Evolutionary conservation across 345 rosid genomes (phyloP).

Genomic region (Rhizophora mangle): DNA sequence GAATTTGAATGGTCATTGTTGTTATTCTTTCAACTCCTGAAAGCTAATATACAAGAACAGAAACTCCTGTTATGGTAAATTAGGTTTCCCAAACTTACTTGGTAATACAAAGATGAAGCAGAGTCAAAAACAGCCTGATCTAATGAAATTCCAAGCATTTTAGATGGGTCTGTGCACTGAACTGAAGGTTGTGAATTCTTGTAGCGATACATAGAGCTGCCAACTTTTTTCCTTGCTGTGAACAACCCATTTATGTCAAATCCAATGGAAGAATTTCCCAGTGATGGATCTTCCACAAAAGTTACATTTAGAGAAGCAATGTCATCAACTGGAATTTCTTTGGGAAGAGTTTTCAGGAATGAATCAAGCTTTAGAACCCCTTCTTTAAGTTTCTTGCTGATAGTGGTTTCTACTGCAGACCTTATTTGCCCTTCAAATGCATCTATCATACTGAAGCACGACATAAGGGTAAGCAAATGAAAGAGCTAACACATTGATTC

Average conservation of each 20-base stretch:
- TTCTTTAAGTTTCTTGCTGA: conserved; percentile 63
- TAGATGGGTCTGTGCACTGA: conserved; percentile 54
- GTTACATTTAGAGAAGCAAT: conserved; percentile 85
- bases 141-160: conserved; percentile 87
- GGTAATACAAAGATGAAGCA: conserved; percentile 79
- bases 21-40: conserved; percentile 3
- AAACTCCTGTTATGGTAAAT: neutral
- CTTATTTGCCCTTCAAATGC: conserved; percentile 78
- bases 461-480: conserved; percentile 16
- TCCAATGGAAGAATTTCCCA: conserved; percentile 69
- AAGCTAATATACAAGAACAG: neutral
- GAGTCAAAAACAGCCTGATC: conserved; percentile 87
- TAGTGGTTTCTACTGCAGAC: conserved; percentile 79
- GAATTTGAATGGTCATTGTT: neutral
- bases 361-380: conserved; percentile 76
- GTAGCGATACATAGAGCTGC: conserved; percentile 15
- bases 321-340: conserved; percentile 84
- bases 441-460: conserved; percentile 65
- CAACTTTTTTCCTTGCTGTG: conserved; percentile 36
- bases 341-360: conserved; percentile 72
- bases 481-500: conserved; percentile 4
- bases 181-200: conserved; percentile 41
- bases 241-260: conserved; percentile 85
- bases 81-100: conserved; percentile 53
- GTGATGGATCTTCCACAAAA: conserved; percentile 58